Conservation (phyloP, 129 eudicot species). For the Solidago caesia region DNA sequence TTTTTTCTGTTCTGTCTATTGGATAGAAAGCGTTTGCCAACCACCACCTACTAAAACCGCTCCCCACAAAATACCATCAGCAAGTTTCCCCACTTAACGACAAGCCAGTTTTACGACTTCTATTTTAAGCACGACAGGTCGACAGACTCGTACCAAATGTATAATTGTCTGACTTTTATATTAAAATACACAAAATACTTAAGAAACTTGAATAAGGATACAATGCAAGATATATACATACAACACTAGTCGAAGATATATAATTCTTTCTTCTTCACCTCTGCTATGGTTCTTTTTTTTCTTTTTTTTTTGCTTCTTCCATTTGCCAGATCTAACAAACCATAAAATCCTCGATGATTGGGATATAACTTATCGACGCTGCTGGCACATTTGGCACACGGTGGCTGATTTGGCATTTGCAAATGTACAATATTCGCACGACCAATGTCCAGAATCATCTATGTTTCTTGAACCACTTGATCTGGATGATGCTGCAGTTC, state of each 20-base stretch:
- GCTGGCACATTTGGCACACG: slow-evolving; percentile 87
- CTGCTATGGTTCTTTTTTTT: slow-evolving; percentile 18
- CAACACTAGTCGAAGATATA: slow-evolving; percentile 17
- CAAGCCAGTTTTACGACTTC: background rate
- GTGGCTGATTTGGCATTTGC: slow-evolving; percentile 69
- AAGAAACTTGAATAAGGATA: background rate
- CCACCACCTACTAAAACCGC: background rate
- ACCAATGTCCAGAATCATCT: slow-evolving; percentile 84
- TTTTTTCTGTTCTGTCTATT: too few relatives aligned
- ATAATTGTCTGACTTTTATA: background rate
- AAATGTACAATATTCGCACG: slow-evolving; percentile 87
- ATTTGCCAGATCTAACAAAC: slow-evolving; percentile 3
- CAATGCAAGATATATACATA: slow-evolving; percentile 29
- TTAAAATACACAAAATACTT: background rate
- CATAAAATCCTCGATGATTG: slow-evolving; percentile 1
- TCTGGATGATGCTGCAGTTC: slow-evolving; percentile 52
- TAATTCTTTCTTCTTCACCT: slow-evolving; percentile 24
- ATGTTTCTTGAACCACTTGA: slow-evolving; percentile 58
- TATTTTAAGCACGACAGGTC: background rate
- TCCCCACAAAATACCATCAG: background rate
- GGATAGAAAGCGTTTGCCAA: background rate
- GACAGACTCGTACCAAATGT: background rate
- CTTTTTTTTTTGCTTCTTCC: background rate
- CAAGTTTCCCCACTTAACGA: too few relatives aligned
- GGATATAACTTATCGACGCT: slow-evolving; percentile 44